Base-by-base conservation (phyloP, 176 grass and related monocot genomes). In the Triticum turgidum region DNA sequence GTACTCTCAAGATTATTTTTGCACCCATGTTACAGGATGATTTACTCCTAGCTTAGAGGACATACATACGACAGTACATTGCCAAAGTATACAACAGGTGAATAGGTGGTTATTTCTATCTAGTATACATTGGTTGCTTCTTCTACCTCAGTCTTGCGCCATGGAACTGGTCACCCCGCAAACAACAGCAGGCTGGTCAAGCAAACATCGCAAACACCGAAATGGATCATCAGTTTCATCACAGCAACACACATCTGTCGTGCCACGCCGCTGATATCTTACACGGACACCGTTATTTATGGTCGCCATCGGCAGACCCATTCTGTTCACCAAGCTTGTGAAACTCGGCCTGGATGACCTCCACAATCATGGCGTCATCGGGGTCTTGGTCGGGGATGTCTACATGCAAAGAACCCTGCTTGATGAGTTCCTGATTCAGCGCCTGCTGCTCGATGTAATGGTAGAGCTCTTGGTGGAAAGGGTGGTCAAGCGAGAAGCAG, bases 391-490 rank as follows among this genome's bases (percentile, higher is more conserved):
- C 91, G 1, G 96, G 96, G 65, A 98, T 91, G 14, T 85, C 82
- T 17, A 95, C 91, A 71, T 94, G 93, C 27, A 98, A 88, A 14
- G 93, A 94, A 4, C 87, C 78, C 73, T 95, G 91, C 83, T 98
- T 95, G 63, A 77, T 80, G 47, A 87, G 77, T 62, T 93, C 89
- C 70, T 83, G 61, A 6, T 77, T 73, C 38, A 77, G 2, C 6
- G 93, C 91, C 85, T 91, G 90, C 74, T 92, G 88, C 86, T 94
- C 81, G 7, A 98, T 94, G 82, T 94, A 98, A 66, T 59, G 80
- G 83, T 98, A 98, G 27, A 94, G 73, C 42, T 92, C 91, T 88
- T 96, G 91, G 86, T 98, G 96, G 87, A 98, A 98, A 14, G 85
- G 80, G 27, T 98, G 96, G 15, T 94, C 92, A 5, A 91, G 75